Conservation (phyloP, 2,329 filamentous ascomycete species). For the Apiospora pterosperma region DNA sequence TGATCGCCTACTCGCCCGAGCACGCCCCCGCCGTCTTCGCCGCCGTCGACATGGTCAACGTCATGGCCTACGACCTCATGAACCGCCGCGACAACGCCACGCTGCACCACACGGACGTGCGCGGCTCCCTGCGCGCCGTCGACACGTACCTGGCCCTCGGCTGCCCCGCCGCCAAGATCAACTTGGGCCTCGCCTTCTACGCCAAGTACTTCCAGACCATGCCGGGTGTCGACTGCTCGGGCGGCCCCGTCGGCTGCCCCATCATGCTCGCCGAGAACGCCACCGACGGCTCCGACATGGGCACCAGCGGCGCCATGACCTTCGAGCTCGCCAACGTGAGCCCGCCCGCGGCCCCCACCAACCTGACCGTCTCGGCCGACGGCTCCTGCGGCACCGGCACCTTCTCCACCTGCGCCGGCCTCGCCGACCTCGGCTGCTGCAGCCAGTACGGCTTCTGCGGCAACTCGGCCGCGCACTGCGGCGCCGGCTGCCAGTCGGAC, state of each 20-base stretch:
- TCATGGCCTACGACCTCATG: slow-evolving; percentile 46
- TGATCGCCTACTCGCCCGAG: slow-evolving; percentile 62
- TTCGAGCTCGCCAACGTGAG: slow-evolving; percentile 35
- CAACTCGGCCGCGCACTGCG: slow-evolving; percentile 17
- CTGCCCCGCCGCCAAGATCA: slow-evolving; percentile 48
- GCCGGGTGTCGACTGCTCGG: slow-evolving; percentile 34
- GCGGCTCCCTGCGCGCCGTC: slow-evolving; percentile 50
- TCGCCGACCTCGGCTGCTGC: slow-evolving; percentile 24
- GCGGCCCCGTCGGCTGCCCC: slow-evolving; percentile 48
- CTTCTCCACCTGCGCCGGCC: slow-evolving; percentile 25
- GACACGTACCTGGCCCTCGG: slow-evolving; percentile 58
- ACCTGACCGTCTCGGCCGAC: slow-evolving; percentile 24
- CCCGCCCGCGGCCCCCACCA: slow-evolving; percentile 13
- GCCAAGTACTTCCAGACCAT: slow-evolving; percentile 60
- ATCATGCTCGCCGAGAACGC: slow-evolving; percentile 55
- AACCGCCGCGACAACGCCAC: slow-evolving; percentile 65
- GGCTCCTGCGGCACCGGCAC: slow-evolving; percentile 29
- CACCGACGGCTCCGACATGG: slow-evolving; percentile 50
- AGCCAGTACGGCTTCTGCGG: slow-evolving; percentile 31
- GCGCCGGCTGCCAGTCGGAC: slow-evolving; percentile 23
- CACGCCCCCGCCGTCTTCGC: slow-evolving; percentile 56
- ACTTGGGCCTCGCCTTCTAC: slow-evolving; percentile 66
- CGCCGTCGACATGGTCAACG: slow-evolving; percentile 64
- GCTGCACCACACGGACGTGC: slow-evolving; percentile 62
- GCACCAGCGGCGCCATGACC: slow-evolving; percentile 57